These are phyloP conservation scores for Euphorbia lathyris DNA, from an alignment of 345 rosid species.

Conservation along the genomic window DNA sequence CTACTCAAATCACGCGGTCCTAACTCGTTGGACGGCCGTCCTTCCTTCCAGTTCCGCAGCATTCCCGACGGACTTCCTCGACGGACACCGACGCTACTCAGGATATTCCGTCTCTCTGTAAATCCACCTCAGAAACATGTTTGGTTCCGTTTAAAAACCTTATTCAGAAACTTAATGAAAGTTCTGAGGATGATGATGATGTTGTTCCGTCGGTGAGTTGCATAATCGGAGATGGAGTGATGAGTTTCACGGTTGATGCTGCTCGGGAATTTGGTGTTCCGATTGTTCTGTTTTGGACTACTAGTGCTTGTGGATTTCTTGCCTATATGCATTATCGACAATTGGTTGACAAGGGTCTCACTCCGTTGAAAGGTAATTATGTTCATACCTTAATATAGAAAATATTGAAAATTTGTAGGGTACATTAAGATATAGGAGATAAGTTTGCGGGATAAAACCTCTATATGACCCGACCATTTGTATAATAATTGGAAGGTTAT, in stretches of 20 bases:
- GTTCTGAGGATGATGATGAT: background rate
- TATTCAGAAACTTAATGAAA: background rate
- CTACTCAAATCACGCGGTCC: constrained; percentile 21
- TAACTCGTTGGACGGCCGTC: constrained; percentile 14
- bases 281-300: constrained; percentile 20
- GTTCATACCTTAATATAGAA: too few species aligned
- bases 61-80: constrained; percentile 24
- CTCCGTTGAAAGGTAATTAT: constrained; percentile 17
- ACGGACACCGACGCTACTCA: constrained; percentile 16
- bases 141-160: constrained; percentile 12
- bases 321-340: constrained; percentile 7
- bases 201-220: constrained; percentile 17
- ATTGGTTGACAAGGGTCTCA: constrained; percentile 7
- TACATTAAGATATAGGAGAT: too few species aligned
- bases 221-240: constrained; percentile 10
- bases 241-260: constrained; percentile 19
- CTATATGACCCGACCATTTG: too few species aligned
- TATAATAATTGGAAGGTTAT: too few species aligned
- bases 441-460: too few species aligned
- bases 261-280: constrained; percentile 16
- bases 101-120: constrained; percentile 16
- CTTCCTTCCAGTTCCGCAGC: constrained; percentile 13
- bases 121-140: constrained; percentile 5
- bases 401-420: too few species aligned
- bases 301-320: constrained; percentile 22